phyloP scores from a whole-genome alignment of 208 protist genomes.

The Acanthamoeba castellanii region DNA sequence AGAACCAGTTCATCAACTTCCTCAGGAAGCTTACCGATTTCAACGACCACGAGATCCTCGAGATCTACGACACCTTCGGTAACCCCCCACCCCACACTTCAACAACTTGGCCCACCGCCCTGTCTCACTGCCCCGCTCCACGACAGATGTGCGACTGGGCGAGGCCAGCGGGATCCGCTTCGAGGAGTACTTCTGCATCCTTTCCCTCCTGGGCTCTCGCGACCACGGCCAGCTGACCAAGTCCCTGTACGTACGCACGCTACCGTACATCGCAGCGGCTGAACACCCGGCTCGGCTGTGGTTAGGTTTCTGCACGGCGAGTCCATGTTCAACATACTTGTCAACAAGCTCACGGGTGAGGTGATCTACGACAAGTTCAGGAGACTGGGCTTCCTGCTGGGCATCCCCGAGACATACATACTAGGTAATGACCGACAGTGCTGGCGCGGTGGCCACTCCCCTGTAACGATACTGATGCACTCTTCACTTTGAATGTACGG shows the following conservation, averaged over 20 bases:
- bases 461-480: not conserved
- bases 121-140: not conserved
- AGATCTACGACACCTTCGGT: conserved; percentile 74
- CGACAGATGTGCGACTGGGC: conserved; percentile 24
- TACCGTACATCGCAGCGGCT: not conserved
- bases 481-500: not conserved
- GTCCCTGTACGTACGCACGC: conserved; percentile 24
- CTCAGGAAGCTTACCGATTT: conserved; percentile 73
- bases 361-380: conserved; percentile 70
- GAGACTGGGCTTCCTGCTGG: conserved; percentile 65
- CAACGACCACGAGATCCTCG: conserved; percentile 68
- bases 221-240: conserved; percentile 63
- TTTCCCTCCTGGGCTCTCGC: conserved; percentile 22
- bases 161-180: conserved; percentile 61
- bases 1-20: conserved; percentile 77
- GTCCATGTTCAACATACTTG: conserved; percentile 63
- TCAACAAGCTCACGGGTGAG: conserved; percentile 22
- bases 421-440: not conserved
- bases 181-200: conserved; percentile 73
- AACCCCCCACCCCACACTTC: not conserved
- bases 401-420: conserved; percentile 67
- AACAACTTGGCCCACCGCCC: not conserved
- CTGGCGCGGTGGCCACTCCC: not conserved
- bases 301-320: conserved; percentile 41
- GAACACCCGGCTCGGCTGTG: too few relatives aligned